A percentile compares a stretch with the other conserved stretches of the same genome.
phyloP scores from a whole-genome alignment of 2,329 filamentous ascomycete genomes.

The Immersiporthe knoxdaviesiana region DNA sequence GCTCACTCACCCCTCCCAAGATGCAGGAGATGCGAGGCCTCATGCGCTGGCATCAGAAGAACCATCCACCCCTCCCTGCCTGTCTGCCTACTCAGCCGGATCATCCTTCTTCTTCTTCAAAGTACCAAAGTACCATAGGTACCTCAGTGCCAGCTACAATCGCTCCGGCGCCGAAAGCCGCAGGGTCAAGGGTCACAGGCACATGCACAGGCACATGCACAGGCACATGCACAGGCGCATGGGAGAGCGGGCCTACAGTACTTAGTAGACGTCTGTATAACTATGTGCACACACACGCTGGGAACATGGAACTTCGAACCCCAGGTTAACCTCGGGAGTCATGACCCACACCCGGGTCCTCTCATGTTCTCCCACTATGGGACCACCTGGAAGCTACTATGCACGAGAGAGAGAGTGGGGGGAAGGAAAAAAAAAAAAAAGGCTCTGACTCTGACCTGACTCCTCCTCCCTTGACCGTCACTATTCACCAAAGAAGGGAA shows the following conservation, averaged over 20 bases:
- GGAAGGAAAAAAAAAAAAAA: neutral
- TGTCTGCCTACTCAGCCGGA: too few species aligned
- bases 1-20: neutral
- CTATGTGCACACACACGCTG: neutral
- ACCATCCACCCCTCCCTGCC: too few species aligned
- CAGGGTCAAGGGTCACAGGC: neutral
- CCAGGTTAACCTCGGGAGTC: constrained; percentile 6
- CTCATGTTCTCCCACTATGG: constrained; percentile 8
- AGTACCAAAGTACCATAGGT: neutral
- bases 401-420: neutral
- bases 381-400: neutral
- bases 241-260: too few species aligned
- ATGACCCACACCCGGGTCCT: constrained; percentile 1
- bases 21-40: neutral
- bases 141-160: neutral
- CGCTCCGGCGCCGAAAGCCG: neutral
- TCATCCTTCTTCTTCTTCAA: neutral
- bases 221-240: too few species aligned
- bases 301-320: neutral
- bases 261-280: too few species aligned
- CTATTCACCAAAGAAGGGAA: neutral
- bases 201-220: neutral
- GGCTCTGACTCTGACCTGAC: neutral
- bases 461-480: constrained; percentile 1
- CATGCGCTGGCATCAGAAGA: neutral